Percentiles rank a stretch among this genome's conserved stretches.
Evolutionary conservation across 805 yeast genomes (phyloP).

Genomic region (Maudiozyma pseudohumilis): DNA sequence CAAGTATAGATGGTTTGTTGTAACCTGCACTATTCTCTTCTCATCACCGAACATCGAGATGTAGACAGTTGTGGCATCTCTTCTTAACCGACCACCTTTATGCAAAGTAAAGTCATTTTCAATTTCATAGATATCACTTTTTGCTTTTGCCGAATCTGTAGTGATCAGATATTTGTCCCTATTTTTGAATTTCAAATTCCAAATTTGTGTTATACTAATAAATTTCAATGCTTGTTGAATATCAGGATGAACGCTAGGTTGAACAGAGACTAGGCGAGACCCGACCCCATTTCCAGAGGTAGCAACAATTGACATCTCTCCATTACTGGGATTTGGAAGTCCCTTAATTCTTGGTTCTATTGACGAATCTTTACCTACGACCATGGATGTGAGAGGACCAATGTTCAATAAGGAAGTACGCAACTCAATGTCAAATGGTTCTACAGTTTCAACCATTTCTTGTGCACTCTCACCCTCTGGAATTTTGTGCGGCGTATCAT

Average conservation of each 20-base stretch:
- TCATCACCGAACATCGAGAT: slow-evolving; percentile 50
- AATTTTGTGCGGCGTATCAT: slow-evolving; percentile 14
- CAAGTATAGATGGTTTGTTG: slow-evolving; percentile 52
- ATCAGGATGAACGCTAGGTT: slow-evolving; percentile 58
- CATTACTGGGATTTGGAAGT: slow-evolving; percentile 54
- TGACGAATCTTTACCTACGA: slow-evolving; percentile 48
- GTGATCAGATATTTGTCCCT: slow-evolving; percentile 56
- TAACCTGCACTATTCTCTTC: slow-evolving; percentile 61
- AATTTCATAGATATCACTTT: slow-evolving; percentile 60
- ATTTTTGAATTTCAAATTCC: slow-evolving; percentile 47
- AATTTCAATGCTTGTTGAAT: slow-evolving; percentile 61
- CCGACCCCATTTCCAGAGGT: slow-evolving; percentile 54
- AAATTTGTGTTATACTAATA: slow-evolving; percentile 61
- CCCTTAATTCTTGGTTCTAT: slow-evolving; percentile 48
- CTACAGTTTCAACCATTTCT: slow-evolving; percentile 17
- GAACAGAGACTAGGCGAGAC: slow-evolving; percentile 50
- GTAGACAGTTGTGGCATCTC: slow-evolving; percentile 53
- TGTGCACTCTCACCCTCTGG: slow-evolving; percentile 8
- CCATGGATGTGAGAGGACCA: slow-evolving; percentile 67
- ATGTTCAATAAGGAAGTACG: slow-evolving; percentile 49
- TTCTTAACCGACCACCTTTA: slow-evolving; percentile 51
- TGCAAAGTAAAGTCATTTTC: slow-evolving; percentile 52
- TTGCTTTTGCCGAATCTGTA: slow-evolving; percentile 53
- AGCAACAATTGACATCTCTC: slow-evolving; percentile 58
- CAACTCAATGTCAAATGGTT: slow-evolving; percentile 33